Conservation (phyloP, 2,329 filamentous ascomycete species). For the Akanthomyces muscarius region DNA sequence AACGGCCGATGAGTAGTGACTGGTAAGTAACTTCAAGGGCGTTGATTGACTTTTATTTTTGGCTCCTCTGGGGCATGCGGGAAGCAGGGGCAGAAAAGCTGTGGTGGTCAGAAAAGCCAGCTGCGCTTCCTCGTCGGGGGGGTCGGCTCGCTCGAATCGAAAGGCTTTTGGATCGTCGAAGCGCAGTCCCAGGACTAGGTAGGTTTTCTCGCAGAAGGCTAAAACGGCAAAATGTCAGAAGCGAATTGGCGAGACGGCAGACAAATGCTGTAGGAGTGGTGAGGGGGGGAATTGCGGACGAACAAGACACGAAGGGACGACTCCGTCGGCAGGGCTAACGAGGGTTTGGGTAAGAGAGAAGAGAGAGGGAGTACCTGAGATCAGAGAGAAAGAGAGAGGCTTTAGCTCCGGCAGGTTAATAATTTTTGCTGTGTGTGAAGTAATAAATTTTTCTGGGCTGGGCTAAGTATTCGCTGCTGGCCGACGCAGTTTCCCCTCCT, state of each 20-base stretch:
- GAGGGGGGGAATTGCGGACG: not conserved
- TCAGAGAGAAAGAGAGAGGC: slow-evolving; percentile 1
- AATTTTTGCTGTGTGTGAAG: slow-evolving; percentile 38
- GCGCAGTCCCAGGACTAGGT: slow-evolving; percentile 2
- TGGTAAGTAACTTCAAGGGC: not conserved
- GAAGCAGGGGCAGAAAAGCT: slow-evolving; percentile 11
- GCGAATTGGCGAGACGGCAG: not conserved
- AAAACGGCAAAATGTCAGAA: not conserved
- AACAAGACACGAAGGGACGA: slow-evolving; percentile 6
- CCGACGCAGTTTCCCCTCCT: slow-evolving; percentile 21
- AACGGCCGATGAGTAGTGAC: slow-evolving; percentile 1
- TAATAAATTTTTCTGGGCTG: slow-evolving; percentile 39
- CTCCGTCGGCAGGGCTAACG: slow-evolving; percentile 8
- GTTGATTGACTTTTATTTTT: slow-evolving; percentile 5
- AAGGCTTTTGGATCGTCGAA: slow-evolving; percentile 7
- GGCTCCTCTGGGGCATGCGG: not conserved
- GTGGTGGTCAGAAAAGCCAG: not conserved
- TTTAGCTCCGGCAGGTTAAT: slow-evolving; percentile 19
- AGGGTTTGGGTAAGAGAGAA: not conserved
- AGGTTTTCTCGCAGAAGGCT: not conserved
- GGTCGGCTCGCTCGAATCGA: slow-evolving; percentile 12
- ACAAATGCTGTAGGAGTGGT: not conserved
- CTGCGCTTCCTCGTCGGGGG: slow-evolving; percentile 8
- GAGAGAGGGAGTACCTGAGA: slow-evolving; percentile 7
- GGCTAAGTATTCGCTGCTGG: slow-evolving; percentile 11